Conservation (phyloP, 225 moss, liverwort and hornwort genomes). For the Polytrichum commune region DNA sequence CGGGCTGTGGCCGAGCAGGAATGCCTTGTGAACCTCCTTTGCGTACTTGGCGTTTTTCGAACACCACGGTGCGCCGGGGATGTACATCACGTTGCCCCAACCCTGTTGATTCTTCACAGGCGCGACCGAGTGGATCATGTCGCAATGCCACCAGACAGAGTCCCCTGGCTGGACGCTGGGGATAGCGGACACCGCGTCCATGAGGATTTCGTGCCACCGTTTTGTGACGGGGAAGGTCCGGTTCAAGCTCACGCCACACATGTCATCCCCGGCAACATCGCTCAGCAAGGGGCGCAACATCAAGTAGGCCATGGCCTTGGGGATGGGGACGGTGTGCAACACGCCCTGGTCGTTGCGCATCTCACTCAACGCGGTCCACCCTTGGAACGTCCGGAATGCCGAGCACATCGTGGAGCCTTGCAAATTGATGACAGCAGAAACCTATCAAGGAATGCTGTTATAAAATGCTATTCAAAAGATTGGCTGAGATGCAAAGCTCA, state of each 20-base stretch:
- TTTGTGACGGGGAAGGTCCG: conserved; percentile 22
- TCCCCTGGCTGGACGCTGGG: conserved; percentile 30
- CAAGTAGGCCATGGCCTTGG: conserved; percentile 28
- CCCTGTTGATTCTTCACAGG: conserved; percentile 26
- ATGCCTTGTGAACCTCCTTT: conserved; percentile 5
- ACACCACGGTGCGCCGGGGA: conserved; percentile 32
- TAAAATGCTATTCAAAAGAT: too few relatives aligned
- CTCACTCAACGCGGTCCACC: conserved; percentile 35
- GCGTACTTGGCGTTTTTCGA: conserved; percentile 24
- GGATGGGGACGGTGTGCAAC: conserved; percentile 34
- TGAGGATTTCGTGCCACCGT: conserved; percentile 18
- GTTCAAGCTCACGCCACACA: conserved; percentile 44
- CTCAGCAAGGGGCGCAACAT: conserved; percentile 30
- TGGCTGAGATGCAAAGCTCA: too few relatives aligned
- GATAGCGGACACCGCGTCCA: conserved; percentile 25
- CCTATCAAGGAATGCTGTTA: too few relatives aligned
- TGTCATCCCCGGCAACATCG: conserved; percentile 25
- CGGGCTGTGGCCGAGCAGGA: conserved; percentile 26
- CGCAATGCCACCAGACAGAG: conserved; percentile 45
- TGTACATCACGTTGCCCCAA: conserved; percentile 40
- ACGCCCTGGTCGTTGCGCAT: conserved; percentile 28
- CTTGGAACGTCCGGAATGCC: conserved; percentile 41
- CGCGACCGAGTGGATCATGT: conserved; percentile 31
- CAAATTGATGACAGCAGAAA: too few relatives aligned
- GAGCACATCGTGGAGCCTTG: conserved; percentile 37